Base-by-base conservation (phyloP, 2,329 filamentous ascomycete genomes). In the Xylariales sp. region DNA sequence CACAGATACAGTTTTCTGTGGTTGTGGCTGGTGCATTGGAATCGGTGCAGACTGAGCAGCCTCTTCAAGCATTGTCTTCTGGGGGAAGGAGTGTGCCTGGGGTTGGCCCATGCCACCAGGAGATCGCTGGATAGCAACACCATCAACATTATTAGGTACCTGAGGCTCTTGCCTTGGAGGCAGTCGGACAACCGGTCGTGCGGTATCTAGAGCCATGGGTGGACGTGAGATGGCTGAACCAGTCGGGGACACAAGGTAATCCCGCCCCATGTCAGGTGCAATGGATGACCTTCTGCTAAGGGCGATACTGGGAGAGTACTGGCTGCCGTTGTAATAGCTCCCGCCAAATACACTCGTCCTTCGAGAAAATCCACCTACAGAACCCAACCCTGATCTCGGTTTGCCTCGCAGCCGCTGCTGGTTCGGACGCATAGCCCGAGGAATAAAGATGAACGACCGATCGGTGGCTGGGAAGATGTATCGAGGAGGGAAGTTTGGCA, bases 381-480 rank as follows among this genome's bases (percentile, higher is more conserved):
- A 88, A 48, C 71, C 83, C 63, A 85, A 76, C 13, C 80, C 79
- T 41, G 87, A 85, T 41, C 83, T 76, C 25, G 87, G 81, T 55
- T 87, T 84, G 43, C 84, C 85, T 39, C 85, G 75, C 37, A 83
- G 78, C 20, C 81, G 78, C 66, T 95, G 88, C 59, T 95, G 89
- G 58, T 95, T 96, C 12, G 93, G 93, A 49, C 93, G 81, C 67
- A 96, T 76, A 10, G 91, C 91, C 49, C 93, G 78, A 11, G 93
- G 93, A 43, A 98, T 98, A 65, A 98, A 98, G 53, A 96, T 95
- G 61, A 98, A 98, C 0, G 93, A 97, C 47, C 93, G 76, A 53
- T 96, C 90, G 32, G 78, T 73, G 3, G 89, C 85, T 5, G 93
- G 93, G 63, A 93, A 95, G 43, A 96, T 90, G 61, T 96, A 96